Evolutionary conservation across 2,329 filamentous ascomycete genomes (phyloP).

Genomic region (Nectriaceae sp.): DNA sequence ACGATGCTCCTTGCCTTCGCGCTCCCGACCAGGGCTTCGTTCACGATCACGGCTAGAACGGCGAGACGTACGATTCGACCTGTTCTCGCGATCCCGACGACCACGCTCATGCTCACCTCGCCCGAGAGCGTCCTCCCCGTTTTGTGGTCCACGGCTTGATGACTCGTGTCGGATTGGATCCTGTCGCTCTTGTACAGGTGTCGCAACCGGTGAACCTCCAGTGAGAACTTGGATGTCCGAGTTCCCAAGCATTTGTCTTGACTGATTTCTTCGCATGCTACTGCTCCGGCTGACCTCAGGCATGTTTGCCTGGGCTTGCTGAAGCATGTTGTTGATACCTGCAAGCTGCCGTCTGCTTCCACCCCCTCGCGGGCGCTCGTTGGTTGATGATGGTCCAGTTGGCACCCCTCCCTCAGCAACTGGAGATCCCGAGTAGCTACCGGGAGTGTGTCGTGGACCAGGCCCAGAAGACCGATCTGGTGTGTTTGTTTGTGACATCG

Average conservation of each 20-base stretch:
- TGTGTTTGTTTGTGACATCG: constrained; percentile 32
- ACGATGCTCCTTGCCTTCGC: constrained; percentile 46
- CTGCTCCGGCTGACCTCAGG: constrained; percentile 38
- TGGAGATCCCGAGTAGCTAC: constrained; percentile 24
- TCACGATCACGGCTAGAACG: constrained; percentile 55
- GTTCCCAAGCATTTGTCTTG: constrained; percentile 47
- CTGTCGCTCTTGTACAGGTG: constrained; percentile 50
- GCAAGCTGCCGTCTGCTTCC: constrained; percentile 56
- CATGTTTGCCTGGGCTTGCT: constrained; percentile 50
- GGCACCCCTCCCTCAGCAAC: constrained; percentile 32
- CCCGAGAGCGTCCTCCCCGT: constrained; percentile 32
- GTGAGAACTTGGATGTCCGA: constrained; percentile 60
- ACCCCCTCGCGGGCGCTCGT: constrained; percentile 37
- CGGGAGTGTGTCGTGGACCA: constrained; percentile 26
- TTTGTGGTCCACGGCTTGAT: constrained; percentile 35
- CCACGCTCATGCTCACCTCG: constrained; percentile 44
- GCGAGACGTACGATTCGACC: constrained; percentile 43
- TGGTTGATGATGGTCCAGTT: constrained; percentile 38
- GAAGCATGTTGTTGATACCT: constrained; percentile 60
- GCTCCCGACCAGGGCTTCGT: constrained; percentile 48
- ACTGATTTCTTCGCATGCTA: constrained; percentile 36
- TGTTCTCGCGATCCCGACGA: constrained; percentile 44
- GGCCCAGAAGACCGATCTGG: constrained; percentile 31
- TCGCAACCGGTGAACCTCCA: constrained; percentile 52
- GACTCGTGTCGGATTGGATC: constrained; percentile 45